These are phyloP conservation scores for Aspergillus uvarum DNA, from an alignment of 2,329 filamentous ascomycete species.

Conservation along the genomic window DNA sequence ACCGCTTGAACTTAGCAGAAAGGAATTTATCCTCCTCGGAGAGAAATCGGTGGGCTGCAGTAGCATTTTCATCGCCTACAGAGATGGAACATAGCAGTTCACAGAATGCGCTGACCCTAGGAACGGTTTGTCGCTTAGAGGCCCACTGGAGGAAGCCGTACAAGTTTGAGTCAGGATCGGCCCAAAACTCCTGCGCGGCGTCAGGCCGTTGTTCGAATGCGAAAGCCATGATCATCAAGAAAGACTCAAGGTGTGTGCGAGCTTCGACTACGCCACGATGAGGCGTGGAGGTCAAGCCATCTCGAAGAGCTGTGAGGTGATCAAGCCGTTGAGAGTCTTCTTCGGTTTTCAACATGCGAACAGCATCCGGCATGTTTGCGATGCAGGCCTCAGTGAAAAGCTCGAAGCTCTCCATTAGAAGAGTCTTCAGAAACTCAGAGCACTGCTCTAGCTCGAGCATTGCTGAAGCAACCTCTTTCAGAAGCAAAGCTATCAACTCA, in stretches of 20 bases:
- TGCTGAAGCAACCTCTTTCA: constrained; percentile 73
- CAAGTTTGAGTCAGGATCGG: constrained; percentile 85
- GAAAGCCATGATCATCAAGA: constrained; percentile 88
- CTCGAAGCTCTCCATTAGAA: constrained; percentile 79
- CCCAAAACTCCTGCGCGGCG: constrained; percentile 86
- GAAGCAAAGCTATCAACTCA: constrained; percentile 77
- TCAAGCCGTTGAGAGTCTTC: constrained; percentile 74
- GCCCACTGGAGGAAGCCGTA: constrained; percentile 96
- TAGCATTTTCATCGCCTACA: constrained; percentile 76
- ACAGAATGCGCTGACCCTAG: constrained; percentile 93
- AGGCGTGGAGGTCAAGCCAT: constrained; percentile 42
- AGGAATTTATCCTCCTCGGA: constrained; percentile 77
- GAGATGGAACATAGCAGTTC: constrained; percentile 92
- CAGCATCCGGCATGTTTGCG: constrained; percentile 88
- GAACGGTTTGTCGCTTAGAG: constrained; percentile 90
- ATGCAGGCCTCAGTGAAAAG: constrained; percentile 89
- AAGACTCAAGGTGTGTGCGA: constrained; percentile 72
- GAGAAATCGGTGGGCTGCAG: constrained; percentile 82
- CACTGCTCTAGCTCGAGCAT: constrained; percentile 67
- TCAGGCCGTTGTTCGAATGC: constrained; percentile 83
- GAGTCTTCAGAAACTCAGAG: constrained; percentile 67
- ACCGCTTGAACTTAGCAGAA: constrained; percentile 75
- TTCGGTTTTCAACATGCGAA: constrained; percentile 79
- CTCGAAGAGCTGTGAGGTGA: constrained; percentile 47
- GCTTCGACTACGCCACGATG: constrained; percentile 44